phyloP scores from a whole-genome alignment of 306 rosid species.

The Neltuma alba region DNA sequence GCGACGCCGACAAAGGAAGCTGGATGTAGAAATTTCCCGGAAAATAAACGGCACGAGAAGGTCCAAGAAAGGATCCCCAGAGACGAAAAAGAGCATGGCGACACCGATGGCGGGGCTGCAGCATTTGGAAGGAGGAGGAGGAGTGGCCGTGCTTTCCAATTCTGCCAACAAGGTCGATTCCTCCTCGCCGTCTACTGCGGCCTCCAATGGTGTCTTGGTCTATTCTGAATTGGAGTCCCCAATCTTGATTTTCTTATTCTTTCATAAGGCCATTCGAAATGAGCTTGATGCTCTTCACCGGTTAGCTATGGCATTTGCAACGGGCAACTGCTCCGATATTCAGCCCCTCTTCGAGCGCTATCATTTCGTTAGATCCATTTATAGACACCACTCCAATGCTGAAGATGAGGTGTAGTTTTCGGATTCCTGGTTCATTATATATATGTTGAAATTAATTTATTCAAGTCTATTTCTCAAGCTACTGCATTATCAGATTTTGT shows the following conservation, averaged over 20 bases:
- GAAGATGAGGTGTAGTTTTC: slow-evolving; percentile 88
- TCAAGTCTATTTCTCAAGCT: slow-evolving; percentile 7
- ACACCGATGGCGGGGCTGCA: slow-evolving; percentile 73
- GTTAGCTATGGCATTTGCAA: slow-evolving; percentile 85
- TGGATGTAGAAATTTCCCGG: not conserved
- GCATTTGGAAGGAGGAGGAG: slow-evolving; percentile 72
- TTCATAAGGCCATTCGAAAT: slow-evolving; percentile 87
- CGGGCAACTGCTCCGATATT: slow-evolving; percentile 71
- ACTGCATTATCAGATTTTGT: slow-evolving; percentile 2
- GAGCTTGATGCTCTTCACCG: slow-evolving; percentile 91
- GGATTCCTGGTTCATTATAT: slow-evolving; percentile 11
- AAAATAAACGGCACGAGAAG: slow-evolving; percentile 15
- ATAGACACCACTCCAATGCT: slow-evolving; percentile 93
- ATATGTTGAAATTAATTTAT: not conserved
- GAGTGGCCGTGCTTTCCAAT: slow-evolving; percentile 73
- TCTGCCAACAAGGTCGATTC: slow-evolving; percentile 70
- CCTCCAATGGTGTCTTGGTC: slow-evolving; percentile 49
- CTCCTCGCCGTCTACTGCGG: slow-evolving; percentile 34
- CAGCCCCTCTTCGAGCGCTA: slow-evolving; percentile 71
- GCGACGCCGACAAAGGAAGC: slow-evolving; percentile 7
- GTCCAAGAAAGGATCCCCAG: not conserved
- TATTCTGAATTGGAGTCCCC: slow-evolving; percentile 70
- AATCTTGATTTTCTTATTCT: slow-evolving; percentile 82
- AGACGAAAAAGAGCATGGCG: slow-evolving; percentile 52
- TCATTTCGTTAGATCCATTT: slow-evolving; percentile 84